Base-by-base conservation (phyloP, 2,329 filamentous ascomycete species). In the Ceratocystis colombiana region DNA sequence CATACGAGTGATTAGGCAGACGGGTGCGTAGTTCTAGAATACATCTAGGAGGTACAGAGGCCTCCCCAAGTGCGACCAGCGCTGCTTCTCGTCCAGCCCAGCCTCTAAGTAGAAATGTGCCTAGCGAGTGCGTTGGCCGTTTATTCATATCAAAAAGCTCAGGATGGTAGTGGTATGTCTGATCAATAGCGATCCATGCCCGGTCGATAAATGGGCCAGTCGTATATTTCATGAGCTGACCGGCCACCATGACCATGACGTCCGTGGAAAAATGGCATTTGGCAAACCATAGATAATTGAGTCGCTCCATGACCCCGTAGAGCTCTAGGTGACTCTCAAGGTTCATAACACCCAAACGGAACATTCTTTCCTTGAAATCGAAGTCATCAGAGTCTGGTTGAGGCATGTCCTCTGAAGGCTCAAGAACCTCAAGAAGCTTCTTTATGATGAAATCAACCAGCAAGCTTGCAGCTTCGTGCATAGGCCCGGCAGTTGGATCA, bases 271-370 rank as follows among this genome's bases (percentile, higher is more conserved):
- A 83, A 70, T 83, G 79, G 28, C 76, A 73, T 68, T 78, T 77
- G 71, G 79, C 75, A 69, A 80, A 84, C 83, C 83, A 85, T 10
- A 80, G 70, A 71, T 84, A 85, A 1, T 80, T 79, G 0, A 74
- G 76, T 28, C 77, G 74, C 20, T 74, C 73, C 69, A 79, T 74
- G 1, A 75, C 71, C 30, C 76, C 72, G 69, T 81, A 81, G 12
- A 79, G 73, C 7, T 74, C 73, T 8, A 79, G 71, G 65, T 78
- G 78, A 68, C 81, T 77, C 70, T 83, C 80, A 20, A 78, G 75
- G 33, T 78, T 75, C 53, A 77, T 75, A 25, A 85, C 70, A 1
- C 82, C 76, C 15, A 84, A 74, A 70, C 80, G 80, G 75, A 85
- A 84, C 6, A 84, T 73, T 65, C 82, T 81, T 70, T 84, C 82